Conservation (phyloP, 2,329 filamentous ascomycete genomes). For the Colletotrichum euphorbiae region DNA sequence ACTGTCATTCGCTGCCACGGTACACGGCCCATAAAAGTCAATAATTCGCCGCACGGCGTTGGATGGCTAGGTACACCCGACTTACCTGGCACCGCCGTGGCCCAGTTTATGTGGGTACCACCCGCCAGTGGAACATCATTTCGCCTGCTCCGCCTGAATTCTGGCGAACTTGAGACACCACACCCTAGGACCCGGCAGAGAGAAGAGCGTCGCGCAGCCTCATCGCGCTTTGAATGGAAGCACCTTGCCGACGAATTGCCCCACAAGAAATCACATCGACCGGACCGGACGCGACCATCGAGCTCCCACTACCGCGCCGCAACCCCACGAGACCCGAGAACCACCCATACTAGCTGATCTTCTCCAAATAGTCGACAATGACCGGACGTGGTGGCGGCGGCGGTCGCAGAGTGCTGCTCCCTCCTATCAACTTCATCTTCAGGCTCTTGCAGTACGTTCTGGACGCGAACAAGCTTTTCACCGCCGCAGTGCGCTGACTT, state of each 20-base stretch:
- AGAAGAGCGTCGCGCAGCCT: slow-evolving; percentile 18
- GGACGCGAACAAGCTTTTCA: slow-evolving; percentile 28
- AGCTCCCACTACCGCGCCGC: background rate
- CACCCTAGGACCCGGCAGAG: background rate
- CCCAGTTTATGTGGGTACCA: too few relatives aligned
- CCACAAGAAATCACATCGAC: slow-evolving; percentile 8
- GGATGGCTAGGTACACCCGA: background rate
- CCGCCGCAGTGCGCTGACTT: background rate
- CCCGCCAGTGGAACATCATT: slow-evolving; percentile 28
- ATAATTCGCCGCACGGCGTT: background rate
- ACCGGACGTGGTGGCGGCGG: slow-evolving; percentile 70
- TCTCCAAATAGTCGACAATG: slow-evolving; percentile 53
- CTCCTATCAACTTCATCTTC: slow-evolving; percentile 69
- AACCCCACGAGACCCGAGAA: background rate
- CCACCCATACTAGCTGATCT: background rate
- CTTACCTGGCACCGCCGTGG: too few relatives aligned
- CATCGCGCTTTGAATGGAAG: slow-evolving; percentile 8
- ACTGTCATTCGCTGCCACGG: too few relatives aligned
- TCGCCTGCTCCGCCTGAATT: slow-evolving; percentile 24
- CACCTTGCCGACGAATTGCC: slow-evolving; percentile 6
- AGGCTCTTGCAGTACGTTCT: slow-evolving; percentile 78
- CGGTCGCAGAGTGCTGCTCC: slow-evolving; percentile 69
- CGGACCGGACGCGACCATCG: slow-evolving; percentile 5
- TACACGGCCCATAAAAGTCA: too few relatives aligned
- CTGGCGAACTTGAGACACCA: background rate